A percentile compares a stretch with the other conserved stretches of the same genome.
Conservation (phyloP, 192 early-diverging fungal genomes). For the Backusella psychrophila region DNA sequence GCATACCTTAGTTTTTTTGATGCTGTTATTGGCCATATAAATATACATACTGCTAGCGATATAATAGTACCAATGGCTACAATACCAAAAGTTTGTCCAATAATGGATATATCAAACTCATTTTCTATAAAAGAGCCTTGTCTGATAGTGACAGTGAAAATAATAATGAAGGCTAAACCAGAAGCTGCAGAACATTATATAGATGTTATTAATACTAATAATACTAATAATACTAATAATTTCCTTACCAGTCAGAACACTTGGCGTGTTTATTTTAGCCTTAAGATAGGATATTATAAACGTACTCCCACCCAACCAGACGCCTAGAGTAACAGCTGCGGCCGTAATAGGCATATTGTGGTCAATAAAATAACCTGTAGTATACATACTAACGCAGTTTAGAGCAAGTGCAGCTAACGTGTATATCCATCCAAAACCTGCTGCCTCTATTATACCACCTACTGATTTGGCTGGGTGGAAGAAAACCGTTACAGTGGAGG, state of each 20-base stretch:
- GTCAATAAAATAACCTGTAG: constrained; percentile 42
- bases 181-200: constrained; percentile 13
- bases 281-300: constrained; percentile 48
- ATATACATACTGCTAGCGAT: constrained; percentile 32
- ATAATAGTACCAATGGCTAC: constrained; percentile 41
- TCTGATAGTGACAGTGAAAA: constrained; percentile 39
- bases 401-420: constrained; percentile 37
- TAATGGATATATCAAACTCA: constrained; percentile 35
- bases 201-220: background rate
- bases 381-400: constrained; percentile 37
- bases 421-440: constrained; percentile 21
- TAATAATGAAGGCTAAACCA: constrained; percentile 48
- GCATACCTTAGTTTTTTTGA: constrained; percentile 37
- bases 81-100: constrained; percentile 34
- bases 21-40: constrained; percentile 50
- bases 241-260: constrained; percentile 43
- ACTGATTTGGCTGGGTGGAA: constrained; percentile 68
- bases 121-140: constrained; percentile 35
- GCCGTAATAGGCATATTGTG: constrained; percentile 30
- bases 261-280: constrained; percentile 43
- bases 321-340: constrained; percentile 33
- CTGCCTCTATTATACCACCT: constrained; percentile 58
- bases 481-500: constrained; percentile 67
- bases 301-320: constrained; percentile 49
- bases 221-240: background rate